phyloP scores from a whole-genome alignment of 768 basidiomycete species.

The Hericium erinaceus region DNA sequence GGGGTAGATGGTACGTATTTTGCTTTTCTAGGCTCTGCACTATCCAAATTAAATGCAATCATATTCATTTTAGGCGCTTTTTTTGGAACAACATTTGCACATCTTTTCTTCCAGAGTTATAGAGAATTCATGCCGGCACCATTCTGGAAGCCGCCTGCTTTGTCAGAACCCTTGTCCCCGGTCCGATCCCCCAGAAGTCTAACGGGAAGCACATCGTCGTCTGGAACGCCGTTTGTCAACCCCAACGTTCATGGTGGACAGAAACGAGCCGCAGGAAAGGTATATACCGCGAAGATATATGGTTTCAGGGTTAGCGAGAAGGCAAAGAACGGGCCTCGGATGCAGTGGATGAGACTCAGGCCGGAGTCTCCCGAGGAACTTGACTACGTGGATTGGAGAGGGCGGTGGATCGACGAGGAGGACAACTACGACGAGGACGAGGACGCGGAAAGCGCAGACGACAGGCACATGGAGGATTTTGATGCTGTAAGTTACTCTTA shows the following conservation, averaged over 20 bases:
- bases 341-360: slow-evolving; percentile 91
- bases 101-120: slow-evolving; percentile 97
- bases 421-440: slow-evolving; percentile 59
- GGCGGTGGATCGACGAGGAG: slow-evolving; percentile 78
- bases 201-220: slow-evolving; percentile 38
- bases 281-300: slow-evolving; percentile 90
- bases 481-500: slow-evolving; percentile 49
- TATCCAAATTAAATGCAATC: too few species aligned
- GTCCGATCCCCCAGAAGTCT: slow-evolving; percentile 44
- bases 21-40: background rate
- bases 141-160: slow-evolving; percentile 68
- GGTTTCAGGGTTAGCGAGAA: slow-evolving; percentile 96
- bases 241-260: slow-evolving; percentile 87
- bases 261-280: slow-evolving; percentile 75
- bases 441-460: slow-evolving; percentile 33
- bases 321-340: slow-evolving; percentile 89
- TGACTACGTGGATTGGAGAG: slow-evolving; percentile 85
- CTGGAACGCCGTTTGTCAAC: slow-evolving; percentile 59
- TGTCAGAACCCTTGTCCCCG: slow-evolving; percentile 41
- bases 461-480: slow-evolving; percentile 80
- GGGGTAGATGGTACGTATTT: slow-evolving; percentile 78
- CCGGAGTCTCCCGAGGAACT: slow-evolving; percentile 75
- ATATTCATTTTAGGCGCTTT: slow-evolving; percentile 66
- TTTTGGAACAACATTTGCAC: slow-evolving; percentile 98
- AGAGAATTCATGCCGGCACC: slow-evolving; percentile 91